These are phyloP conservation scores for Biancaea sappan DNA, from an alignment of 306 rosid species.

Conservation along the genomic window DNA sequence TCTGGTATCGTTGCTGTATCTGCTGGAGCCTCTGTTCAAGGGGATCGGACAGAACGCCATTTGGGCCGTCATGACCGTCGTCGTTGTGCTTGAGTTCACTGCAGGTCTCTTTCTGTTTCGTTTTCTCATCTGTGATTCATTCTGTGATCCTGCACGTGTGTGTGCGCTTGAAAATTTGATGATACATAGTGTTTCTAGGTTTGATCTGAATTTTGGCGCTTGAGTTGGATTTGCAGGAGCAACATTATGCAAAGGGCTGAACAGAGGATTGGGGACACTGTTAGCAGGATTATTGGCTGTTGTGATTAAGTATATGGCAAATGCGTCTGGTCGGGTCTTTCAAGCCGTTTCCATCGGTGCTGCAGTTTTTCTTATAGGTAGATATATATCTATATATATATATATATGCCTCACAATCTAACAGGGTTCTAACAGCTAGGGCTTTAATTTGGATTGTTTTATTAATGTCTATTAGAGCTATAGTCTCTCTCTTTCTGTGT, in stretches of 20 bases:
- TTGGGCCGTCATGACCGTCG: constrained; percentile 98
- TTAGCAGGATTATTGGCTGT: constrained; percentile 75
- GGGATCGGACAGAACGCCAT: constrained; percentile 71
- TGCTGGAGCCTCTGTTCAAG: constrained; percentile 64
- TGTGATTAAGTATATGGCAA: constrained; percentile 57
- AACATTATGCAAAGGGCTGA: constrained; percentile 88
- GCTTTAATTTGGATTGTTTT: not conserved
- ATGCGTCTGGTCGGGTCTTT: constrained; percentile 41
- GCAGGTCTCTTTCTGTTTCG: constrained; percentile 47
- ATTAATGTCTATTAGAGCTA: no score
- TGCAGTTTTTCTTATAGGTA: constrained; percentile 74
- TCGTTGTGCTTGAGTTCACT: constrained; percentile 89
- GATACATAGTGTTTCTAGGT: no score
- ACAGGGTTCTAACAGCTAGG: not conserved
- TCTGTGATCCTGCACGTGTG: no score
- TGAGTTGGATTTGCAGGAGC: constrained; percentile 60
- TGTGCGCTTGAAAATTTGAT: no score
- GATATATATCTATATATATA: not conserved
- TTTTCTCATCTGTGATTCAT: no score
- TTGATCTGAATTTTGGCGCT: no score
- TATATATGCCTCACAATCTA: no score
- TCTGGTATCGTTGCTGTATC: constrained; percentile 72
- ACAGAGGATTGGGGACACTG: constrained; percentile 88
- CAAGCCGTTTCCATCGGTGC: constrained; percentile 67
- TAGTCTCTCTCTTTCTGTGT: no score